Conservation (phyloP, 495 filamentous ascomycete species). For the Penicillium atrosanguineum region DNA sequence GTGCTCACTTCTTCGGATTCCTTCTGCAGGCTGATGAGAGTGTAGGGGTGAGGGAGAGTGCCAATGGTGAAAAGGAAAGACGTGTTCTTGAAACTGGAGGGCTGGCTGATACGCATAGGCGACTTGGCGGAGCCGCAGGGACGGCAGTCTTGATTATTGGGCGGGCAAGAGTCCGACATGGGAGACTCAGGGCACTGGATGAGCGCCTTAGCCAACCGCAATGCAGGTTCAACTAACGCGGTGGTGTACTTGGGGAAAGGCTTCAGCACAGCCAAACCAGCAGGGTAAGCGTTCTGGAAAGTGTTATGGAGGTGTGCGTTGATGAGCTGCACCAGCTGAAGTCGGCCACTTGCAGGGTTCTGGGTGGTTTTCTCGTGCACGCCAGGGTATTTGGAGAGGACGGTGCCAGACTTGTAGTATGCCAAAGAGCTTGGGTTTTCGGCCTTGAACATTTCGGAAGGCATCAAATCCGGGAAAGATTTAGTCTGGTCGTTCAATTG, state of each 20-base stretch:
- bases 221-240: slow-evolving; percentile 64
- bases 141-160: slow-evolving; percentile 70
- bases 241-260: slow-evolving; percentile 72
- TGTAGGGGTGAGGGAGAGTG: slow-evolving; percentile 88
- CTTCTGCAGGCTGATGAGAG: slow-evolving; percentile 61
- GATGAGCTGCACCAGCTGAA: slow-evolving; percentile 68
- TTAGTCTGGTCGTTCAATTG: slow-evolving; percentile 52
- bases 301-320: slow-evolving; percentile 82
- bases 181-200: slow-evolving; percentile 69
- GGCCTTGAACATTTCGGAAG: slow-evolving; percentile 56
- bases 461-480: slow-evolving; percentile 57
- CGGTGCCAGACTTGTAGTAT: slow-evolving; percentile 65
- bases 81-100: slow-evolving; percentile 57
- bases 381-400: slow-evolving; percentile 61
- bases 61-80: slow-evolving; percentile 74
- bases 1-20: slow-evolving; percentile 55
- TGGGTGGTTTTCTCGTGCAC: slow-evolving; percentile 59
- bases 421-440: slow-evolving; percentile 71
- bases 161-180: slow-evolving; percentile 76
- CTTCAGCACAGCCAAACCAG: slow-evolving; percentile 76
- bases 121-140: slow-evolving; percentile 59
- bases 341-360: slow-evolving; percentile 56
- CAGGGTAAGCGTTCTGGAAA: slow-evolving; percentile 75
- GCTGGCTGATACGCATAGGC: slow-evolving; percentile 56
- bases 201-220: slow-evolving; percentile 68